phyloP scores from a whole-genome alignment of 1,284 basidiomycete species.

The Athelia sp. region DNA sequence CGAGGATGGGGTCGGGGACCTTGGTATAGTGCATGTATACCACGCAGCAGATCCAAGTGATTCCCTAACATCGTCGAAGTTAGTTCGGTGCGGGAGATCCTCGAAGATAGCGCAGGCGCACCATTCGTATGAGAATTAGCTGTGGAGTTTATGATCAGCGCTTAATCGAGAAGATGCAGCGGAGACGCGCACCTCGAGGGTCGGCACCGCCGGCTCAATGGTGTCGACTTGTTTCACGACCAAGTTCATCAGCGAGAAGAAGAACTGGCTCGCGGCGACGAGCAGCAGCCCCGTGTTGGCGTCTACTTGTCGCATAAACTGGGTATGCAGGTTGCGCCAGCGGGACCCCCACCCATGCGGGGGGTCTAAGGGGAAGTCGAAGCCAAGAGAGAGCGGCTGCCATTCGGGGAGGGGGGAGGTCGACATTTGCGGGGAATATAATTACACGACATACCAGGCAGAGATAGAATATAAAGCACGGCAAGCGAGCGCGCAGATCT shows the following conservation, averaged over 20 bases:
- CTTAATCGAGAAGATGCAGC: background rate
- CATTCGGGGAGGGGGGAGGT: too few species aligned
- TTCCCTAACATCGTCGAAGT: constrained; percentile 18
- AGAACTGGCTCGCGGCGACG: constrained; percentile 53
- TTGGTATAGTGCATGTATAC: constrained; percentile 31
- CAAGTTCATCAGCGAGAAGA: constrained; percentile 58
- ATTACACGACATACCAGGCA: too few species aligned
- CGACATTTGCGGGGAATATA: too few species aligned
- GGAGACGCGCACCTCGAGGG: constrained; percentile 45
- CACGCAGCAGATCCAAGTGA: constrained; percentile 32
- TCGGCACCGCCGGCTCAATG: constrained; percentile 52
- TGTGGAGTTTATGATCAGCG: constrained; percentile 10
- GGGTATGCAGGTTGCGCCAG: background rate
- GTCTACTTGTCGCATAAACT: background rate
- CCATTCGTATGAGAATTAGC: constrained; percentile 35
- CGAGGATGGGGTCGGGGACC: constrained; percentile 61
- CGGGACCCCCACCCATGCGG: too few species aligned
- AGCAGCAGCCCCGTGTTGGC: constrained; percentile 60
- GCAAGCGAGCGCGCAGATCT: too few species aligned
- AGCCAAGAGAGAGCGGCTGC: too few species aligned
- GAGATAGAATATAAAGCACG: too few species aligned
- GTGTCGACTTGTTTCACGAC: constrained; percentile 57
- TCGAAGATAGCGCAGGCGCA: constrained; percentile 13
- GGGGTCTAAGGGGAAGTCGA: too few species aligned
- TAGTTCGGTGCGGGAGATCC: background rate